These are phyloP conservation scores for Ceratobasidium papillatum DNA, from an alignment of 1,284 basidiomycete species.

Conservation along the genomic window DNA sequence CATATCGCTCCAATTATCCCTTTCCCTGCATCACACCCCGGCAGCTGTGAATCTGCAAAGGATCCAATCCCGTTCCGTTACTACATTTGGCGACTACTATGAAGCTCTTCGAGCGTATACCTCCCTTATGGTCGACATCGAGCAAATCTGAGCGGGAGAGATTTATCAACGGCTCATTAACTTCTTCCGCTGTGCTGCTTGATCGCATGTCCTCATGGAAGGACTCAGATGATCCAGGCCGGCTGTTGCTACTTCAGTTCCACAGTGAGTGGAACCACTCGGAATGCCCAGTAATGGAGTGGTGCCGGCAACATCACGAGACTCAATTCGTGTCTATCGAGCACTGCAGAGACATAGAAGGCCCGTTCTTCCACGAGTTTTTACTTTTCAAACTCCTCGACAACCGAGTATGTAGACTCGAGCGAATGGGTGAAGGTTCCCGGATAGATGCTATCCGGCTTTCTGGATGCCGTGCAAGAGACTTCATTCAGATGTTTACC, in stretches of 20 bases:
- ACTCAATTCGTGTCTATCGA: background rate
- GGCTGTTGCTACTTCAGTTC: background rate
- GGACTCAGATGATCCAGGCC: background rate
- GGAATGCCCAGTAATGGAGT: background rate
- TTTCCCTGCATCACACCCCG: too few relatives aligned
- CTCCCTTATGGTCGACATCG: background rate
- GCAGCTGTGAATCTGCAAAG: too few relatives aligned
- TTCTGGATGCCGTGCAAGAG: background rate
- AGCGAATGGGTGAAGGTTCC: constrained; percentile 12
- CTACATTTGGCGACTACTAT: background rate
- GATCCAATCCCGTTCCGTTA: too few relatives aligned
- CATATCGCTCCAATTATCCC: too few relatives aligned
- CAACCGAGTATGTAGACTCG: background rate
- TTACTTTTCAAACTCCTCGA: background rate
- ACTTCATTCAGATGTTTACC: background rate
- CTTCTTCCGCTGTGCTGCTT: background rate
- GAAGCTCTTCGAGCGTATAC: background rate
- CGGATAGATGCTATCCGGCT: background rate
- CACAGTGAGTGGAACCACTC: background rate
- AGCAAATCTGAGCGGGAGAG: background rate
- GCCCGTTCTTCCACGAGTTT: constrained; percentile 5
- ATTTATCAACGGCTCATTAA: background rate
- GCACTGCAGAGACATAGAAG: background rate
- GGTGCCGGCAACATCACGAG: background rate
- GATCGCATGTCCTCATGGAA: background rate